Conservation (phyloP, 176 grass and related monocot species). For the Hsuehochloa calcarea region DNA sequence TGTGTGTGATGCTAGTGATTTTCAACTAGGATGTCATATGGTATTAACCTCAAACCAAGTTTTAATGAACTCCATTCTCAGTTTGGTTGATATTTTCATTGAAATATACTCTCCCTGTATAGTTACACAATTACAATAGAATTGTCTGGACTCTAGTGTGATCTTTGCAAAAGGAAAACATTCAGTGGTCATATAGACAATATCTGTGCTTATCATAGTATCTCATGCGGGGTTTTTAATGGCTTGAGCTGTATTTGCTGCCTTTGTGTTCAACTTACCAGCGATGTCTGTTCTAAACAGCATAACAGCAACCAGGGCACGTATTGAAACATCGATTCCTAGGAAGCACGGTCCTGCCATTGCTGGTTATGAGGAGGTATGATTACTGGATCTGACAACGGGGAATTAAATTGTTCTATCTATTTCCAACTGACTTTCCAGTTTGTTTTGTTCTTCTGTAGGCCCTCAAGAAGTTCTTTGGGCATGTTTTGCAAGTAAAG, state of each 20-base stretch:
- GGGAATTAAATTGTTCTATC: not conserved
- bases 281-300: slow-evolving; percentile 53
- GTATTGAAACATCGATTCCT: slow-evolving; percentile 90
- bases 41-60: not conserved
- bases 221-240: not conserved
- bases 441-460: slow-evolving; percentile 45
- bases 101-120: not conserved
- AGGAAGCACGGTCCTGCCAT: slow-evolving; percentile 92
- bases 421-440: slow-evolving; percentile 34
- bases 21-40: not conserved
- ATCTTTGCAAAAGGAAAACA: not conserved
- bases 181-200: not conserved
- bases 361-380: slow-evolving; percentile 93
- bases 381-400: slow-evolving; percentile 10
- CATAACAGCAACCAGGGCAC: slow-evolving; percentile 72
- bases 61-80: not conserved
- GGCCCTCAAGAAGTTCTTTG: slow-evolving; percentile 98
- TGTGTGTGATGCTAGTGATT: not conserved
- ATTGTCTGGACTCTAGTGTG: not conserved
- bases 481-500: slow-evolving; percentile 82
- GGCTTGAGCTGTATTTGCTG: not conserved
- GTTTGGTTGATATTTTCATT: slow-evolving; percentile 1
- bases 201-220: not conserved
- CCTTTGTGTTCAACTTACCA: slow-evolving; percentile 19
- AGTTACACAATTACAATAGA: not conserved